A percentile compares a stretch with the other conserved stretches of the same genome.
These are phyloP conservation scores for Taxillus chinensis DNA, from an alignment of 164 flowering plant genomes.

Conservation along the genomic window DNA sequence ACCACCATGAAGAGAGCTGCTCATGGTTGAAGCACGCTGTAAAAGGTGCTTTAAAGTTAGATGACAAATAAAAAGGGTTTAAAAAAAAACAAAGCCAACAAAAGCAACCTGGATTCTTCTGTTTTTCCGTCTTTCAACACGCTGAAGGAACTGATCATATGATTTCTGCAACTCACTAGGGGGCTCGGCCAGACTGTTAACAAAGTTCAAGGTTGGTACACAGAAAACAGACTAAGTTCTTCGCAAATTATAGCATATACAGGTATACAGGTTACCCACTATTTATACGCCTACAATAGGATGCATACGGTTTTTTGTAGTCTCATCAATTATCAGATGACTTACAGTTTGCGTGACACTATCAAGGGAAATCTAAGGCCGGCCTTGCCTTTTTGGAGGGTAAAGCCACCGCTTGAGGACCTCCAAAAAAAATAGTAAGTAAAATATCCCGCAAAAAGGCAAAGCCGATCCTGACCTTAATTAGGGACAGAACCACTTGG, in stretches of 20 bases:
- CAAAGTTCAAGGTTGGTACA: background rate
- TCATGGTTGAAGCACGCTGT: constrained; percentile 26
- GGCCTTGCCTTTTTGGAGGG: too few species aligned
- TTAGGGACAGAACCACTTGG: too few species aligned
- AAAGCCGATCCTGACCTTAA: too few species aligned
- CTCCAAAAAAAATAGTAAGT: too few species aligned
- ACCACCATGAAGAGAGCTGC: constrained; percentile 2
- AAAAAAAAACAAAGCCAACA: constrained; percentile 3
- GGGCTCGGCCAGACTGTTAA: constrained; percentile 83
- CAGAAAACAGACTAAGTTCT: background rate
- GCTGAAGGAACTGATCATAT: constrained; percentile 72
- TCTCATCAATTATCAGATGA: too few species aligned
- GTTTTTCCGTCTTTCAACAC: constrained; percentile 48
- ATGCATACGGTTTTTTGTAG: too few species aligned
- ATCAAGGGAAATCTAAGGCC: background rate
- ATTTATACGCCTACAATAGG: too few species aligned
- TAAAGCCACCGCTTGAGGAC: too few species aligned
- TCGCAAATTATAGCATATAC: background rate
- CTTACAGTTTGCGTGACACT: background rate
- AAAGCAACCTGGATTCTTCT: constrained; percentile 45
- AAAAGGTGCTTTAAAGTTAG: constrained; percentile 15
- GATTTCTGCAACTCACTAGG: constrained; percentile 68
- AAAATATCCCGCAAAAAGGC: too few species aligned
- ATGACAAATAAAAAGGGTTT: constrained; percentile 7
- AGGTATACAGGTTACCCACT: too few species aligned